phyloP scores from a whole-genome alignment of 2,329 filamentous ascomycete species.

The Fusarium guadeloupense region DNA sequence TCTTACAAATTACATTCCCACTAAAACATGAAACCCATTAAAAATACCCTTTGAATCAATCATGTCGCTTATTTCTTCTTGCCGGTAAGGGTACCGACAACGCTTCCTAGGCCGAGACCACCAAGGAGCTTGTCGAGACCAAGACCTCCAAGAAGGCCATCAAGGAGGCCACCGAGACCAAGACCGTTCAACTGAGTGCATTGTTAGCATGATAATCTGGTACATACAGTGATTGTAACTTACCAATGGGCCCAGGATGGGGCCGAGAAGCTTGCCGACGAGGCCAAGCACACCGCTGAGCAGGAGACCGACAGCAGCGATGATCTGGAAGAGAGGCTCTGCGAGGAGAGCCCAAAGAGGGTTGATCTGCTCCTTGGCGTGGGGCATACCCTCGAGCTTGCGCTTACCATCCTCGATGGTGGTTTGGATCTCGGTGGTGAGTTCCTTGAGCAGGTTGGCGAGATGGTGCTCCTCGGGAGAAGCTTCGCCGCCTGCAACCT shows the following conservation, averaged over 20 bases:
- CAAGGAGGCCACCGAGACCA: conserved; percentile 82
- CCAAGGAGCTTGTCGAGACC: conserved; percentile 80
- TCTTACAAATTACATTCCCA: conserved; percentile 4
- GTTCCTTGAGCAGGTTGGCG: conserved; percentile 85
- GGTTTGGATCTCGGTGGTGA: conserved; percentile 81
- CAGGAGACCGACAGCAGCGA: conserved; percentile 86
- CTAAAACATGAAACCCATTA: conserved; percentile 13
- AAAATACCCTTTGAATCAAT: conserved; percentile 3
- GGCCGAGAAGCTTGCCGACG: conserved; percentile 74
- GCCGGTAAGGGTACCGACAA: conserved; percentile 56
- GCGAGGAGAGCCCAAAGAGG: conserved; percentile 85
- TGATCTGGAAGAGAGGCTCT: conserved; percentile 91
- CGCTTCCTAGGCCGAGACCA: conserved; percentile 71
- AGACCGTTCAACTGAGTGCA: conserved; percentile 71
- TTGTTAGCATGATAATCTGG: conserved; percentile 32
- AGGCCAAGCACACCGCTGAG: conserved; percentile 85
- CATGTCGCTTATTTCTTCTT: conserved; percentile 39
- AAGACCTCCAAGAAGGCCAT: conserved; percentile 79
- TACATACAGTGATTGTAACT: neutral
- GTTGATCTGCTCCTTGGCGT: conserved; percentile 94
- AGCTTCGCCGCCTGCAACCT: conserved; percentile 72
- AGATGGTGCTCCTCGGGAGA: conserved; percentile 82
- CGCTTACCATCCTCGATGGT: conserved; percentile 89
- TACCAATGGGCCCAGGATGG: conserved; percentile 30
- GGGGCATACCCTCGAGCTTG: conserved; percentile 89